Evolutionary conservation across 192 early-diverging fungal species (phyloP), one percentile per base, ranked within the genome.

Genomic region (Irineochytrium annulatum): DNA sequence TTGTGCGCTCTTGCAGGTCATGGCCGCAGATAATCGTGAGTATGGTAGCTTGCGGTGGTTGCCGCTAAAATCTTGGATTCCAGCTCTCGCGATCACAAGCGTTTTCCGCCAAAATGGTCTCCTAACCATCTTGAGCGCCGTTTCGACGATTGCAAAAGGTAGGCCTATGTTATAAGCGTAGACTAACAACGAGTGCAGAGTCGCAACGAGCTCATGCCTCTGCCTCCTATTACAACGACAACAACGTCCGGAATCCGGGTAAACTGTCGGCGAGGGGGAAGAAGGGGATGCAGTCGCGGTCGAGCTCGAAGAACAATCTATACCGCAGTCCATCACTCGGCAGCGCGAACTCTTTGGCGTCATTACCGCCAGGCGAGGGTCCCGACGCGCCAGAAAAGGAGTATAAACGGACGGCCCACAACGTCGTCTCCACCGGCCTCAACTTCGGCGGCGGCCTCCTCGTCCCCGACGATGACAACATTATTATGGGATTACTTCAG

Each of bases 401-500:
- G 13, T 24, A 24, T 49, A 49, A 14, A 8, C 26, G 13, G 11
- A 49, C 46, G 24, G 22, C 8, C 8, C 8, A 49, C 46, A 17
- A 49, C 26, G 46, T 24, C 46, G 22, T 13, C 37, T n/a, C 37
- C 37, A n/a, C 11, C 11, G 8, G 8, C n/a, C n/a, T 17, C 1
- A 22, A 33, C 24, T 1, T 34, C 16, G 55, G 30, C 55, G 22
- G 28, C 39, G 29, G 11, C 1, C n/a, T n/a, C n/a, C n/a, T n/a
- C n/a, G n/a, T n/a, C n/a, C n/a, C n/a, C n/a, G 60, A 28, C 1
- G 29, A 28, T 0, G 65, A 70, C 6, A 46, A 17, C 22, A 49
- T 77, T 1, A 44, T 76, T 31, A 29, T 19, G 0, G 77, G 77
- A 2, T 33, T 80, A 13, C 57, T 79, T 16, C 39, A 52, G n/a